Evolutionary conservation across 2,329 filamentous ascomycete genomes (phyloP).

Genomic region (Fusarium robinianum): DNA sequence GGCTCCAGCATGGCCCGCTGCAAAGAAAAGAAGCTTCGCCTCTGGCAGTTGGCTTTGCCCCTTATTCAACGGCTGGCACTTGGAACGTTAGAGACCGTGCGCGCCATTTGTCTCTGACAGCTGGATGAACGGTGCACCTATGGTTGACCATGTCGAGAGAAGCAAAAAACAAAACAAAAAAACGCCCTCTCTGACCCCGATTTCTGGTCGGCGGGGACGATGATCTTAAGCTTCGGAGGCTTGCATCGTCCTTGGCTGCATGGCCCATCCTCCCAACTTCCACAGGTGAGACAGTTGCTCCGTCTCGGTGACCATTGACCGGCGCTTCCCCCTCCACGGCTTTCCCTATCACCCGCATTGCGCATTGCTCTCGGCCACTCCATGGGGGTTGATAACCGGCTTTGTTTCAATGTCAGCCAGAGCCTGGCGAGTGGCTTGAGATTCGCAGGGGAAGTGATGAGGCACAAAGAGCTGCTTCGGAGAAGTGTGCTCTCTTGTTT

Average conservation of each 20-base stretch:
- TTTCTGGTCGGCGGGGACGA: slow-evolving; percentile 2
- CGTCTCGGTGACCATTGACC: slow-evolving; percentile 5
- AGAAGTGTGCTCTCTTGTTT: background rate
- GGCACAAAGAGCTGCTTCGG: background rate
- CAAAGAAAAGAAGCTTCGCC: slow-evolving; percentile 18
- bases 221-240: slow-evolving; percentile 3
- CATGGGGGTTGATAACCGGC: too few species aligned
- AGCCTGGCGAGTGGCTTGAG: background rate
- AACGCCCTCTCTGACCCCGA: slow-evolving; percentile 8
- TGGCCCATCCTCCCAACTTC: slow-evolving; percentile 7
- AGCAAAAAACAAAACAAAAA: too few species aligned
- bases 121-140: slow-evolving; percentile 12
- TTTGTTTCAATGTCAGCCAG: background rate
- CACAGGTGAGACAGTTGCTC: slow-evolving; percentile 2
- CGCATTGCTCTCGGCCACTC: slow-evolving; percentile 6
- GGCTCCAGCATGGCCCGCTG: slow-evolving; percentile 14
- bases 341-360: background rate
- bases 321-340: background rate
- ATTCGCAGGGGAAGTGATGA: too few species aligned
- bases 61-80: slow-evolving; percentile 16
- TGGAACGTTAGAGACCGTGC: slow-evolving; percentile 31
- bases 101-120: slow-evolving; percentile 15
- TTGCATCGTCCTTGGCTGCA: slow-evolving; percentile 5
- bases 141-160: slow-evolving; percentile 9
- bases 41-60: slow-evolving; percentile 5